These are phyloP conservation scores for Russula sp. DNA, from an alignment of 768 basidiomycete species.

Conservation along the genomic window DNA sequence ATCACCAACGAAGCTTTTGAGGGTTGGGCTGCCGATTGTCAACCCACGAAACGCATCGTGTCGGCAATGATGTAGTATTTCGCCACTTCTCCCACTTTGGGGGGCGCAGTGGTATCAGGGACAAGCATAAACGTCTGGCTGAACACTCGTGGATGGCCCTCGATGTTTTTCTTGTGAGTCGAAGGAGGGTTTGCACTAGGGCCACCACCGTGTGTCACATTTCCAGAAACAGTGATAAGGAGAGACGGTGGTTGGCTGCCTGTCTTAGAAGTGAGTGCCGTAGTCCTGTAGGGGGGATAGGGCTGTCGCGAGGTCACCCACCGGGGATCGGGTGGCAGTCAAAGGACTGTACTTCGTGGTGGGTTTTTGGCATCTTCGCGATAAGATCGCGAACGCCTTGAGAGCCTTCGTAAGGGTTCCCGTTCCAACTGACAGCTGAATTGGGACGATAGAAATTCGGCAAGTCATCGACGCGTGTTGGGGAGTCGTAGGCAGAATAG, in stretches of 20 bases:
- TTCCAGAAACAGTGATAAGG: conserved; percentile 74
- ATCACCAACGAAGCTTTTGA: not conserved
- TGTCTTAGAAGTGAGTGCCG: conserved; percentile 28
- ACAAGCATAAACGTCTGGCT: conserved; percentile 84
- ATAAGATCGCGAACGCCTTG: conserved; percentile 65
- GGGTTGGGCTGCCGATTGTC: not conserved
- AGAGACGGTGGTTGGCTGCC: conserved; percentile 76
- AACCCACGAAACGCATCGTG: conserved; percentile 78
- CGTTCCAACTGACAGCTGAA: conserved; percentile 83
- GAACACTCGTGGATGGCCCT: conserved; percentile 80
- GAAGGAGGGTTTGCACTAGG: conserved; percentile 52
- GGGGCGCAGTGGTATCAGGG: conserved; percentile 61
- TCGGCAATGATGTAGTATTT: conserved; percentile 81
- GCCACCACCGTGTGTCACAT: conserved; percentile 62
- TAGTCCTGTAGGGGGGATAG: not conserved
- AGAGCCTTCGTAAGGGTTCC: conserved; percentile 67
- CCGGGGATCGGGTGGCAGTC: conserved; percentile 90
- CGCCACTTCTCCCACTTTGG: conserved; percentile 65
- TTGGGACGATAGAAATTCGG: conserved; percentile 75
- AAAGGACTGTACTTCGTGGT: conserved; percentile 81
- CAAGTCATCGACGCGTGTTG: conserved; percentile 66
- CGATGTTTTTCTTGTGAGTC: conserved; percentile 41
- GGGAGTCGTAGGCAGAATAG: conserved; percentile 76
- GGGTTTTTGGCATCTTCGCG: conserved; percentile 68
- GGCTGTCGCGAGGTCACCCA: conserved; percentile 27